Evolutionary conservation across 164 flowering plant genomes (phyloP).

Genomic region (Nymphaea colorata): DNA sequence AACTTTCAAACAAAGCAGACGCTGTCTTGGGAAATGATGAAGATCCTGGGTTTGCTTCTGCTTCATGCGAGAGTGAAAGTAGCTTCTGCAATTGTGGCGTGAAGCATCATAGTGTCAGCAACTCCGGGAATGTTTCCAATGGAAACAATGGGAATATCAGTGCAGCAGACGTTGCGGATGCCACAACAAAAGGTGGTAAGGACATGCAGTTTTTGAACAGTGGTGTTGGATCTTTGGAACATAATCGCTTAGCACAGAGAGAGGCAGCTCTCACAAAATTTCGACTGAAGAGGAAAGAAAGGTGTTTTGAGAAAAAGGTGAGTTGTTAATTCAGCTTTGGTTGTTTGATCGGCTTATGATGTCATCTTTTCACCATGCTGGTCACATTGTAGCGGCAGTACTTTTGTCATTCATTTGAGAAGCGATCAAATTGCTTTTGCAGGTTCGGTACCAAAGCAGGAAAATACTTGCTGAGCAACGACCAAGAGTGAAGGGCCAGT

Average conservation of each 20-base stretch:
- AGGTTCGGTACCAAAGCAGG: slow-evolving; percentile 92
- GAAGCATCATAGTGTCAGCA: slow-evolving; percentile 29
- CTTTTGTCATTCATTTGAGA: background rate
- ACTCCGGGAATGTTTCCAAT: slow-evolving; percentile 29
- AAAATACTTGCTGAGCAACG: slow-evolving; percentile 88
- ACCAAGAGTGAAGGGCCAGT: slow-evolving; percentile 84
- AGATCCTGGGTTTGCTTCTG: slow-evolving; percentile 24
- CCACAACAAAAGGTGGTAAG: slow-evolving; percentile 27
- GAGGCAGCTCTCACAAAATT: slow-evolving; percentile 86
- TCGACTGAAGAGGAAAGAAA: slow-evolving; percentile 81
- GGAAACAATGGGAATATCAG: slow-evolving; percentile 37
- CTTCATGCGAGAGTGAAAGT: slow-evolving; percentile 49
- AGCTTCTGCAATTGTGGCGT: slow-evolving; percentile 38
- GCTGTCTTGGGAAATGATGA: slow-evolving; percentile 21
- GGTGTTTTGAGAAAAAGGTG: slow-evolving; percentile 94
- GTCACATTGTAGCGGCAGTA: background rate
- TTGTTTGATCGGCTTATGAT: background rate
- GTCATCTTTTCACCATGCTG: background rate
- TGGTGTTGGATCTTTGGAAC: slow-evolving; percentile 12
- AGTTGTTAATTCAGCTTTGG: background rate
- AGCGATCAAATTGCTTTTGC: slow-evolving; percentile 3
- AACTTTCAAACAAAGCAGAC: background rate
- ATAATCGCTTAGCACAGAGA: slow-evolving; percentile 46
- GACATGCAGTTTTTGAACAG: slow-evolving; percentile 16
- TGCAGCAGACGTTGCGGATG: slow-evolving; percentile 18